Percentiles rank a stretch among this genome's conserved stretches.
phyloP scores from a whole-genome alignment of 176 grass and related monocot genomes.

The Oryza australiensis region DNA sequence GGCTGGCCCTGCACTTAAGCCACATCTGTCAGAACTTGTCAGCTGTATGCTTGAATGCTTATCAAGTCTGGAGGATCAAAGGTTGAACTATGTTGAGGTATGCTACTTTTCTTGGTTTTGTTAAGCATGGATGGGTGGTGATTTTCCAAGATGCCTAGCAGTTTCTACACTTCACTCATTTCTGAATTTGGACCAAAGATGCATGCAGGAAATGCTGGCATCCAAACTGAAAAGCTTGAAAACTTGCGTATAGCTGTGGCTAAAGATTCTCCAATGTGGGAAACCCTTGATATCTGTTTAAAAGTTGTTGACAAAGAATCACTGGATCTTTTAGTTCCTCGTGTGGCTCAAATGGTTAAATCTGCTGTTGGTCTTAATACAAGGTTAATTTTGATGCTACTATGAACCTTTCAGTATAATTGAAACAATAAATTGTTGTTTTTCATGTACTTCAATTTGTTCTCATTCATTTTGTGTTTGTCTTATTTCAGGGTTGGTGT shows the following conservation, averaged over 20 bases:
- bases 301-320: constrained; percentile 79
- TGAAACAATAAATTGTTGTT: constrained; percentile 15
- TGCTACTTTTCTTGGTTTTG: constrained; percentile 22
- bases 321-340: constrained; percentile 87
- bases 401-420: constrained; percentile 22
- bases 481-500: constrained; percentile 79
- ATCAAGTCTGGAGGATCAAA: constrained; percentile 97
- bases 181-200: constrained; percentile 59
- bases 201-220: constrained; percentile 91
- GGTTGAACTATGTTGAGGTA: constrained; percentile 98
- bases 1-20: constrained; percentile 69
- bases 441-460: constrained; percentile 29
- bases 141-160: constrained; percentile 24
- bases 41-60: constrained; percentile 96
- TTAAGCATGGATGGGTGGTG: not conserved
- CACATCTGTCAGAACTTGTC: constrained; percentile 86
- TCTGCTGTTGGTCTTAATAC: constrained; percentile 96
- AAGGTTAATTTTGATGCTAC: constrained; percentile 57
- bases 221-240: constrained; percentile 92
- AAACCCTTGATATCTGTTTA: constrained; percentile 96
- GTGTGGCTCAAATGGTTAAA: constrained; percentile 80
- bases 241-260: constrained; percentile 85
- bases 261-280: constrained; percentile 99
- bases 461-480: constrained; percentile 1
- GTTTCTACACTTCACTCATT: constrained; percentile 38